These are phyloP conservation scores for Vitis riparia DNA, from an alignment of 164 flowering plant genomes.

Conservation along the genomic window DNA sequence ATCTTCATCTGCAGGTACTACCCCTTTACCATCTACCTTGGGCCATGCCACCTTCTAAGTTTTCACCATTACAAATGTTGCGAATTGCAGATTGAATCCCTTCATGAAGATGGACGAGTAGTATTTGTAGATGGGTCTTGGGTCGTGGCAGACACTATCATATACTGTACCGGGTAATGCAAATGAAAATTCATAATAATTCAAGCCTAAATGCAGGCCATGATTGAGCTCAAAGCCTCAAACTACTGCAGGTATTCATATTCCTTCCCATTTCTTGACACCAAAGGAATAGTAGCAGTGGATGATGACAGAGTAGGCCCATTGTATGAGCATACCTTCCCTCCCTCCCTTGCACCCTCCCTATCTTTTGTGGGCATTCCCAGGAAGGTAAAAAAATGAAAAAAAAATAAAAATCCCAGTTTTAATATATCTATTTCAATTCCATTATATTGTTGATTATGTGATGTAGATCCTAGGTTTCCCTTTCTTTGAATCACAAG, in stretches of 20 bases:
- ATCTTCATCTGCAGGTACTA: conserved; percentile 76
- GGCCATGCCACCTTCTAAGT: too few relatives aligned
- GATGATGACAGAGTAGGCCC: conserved; percentile 96
- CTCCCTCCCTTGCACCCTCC: conserved; percentile 88
- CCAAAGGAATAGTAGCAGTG: conserved; percentile 76
- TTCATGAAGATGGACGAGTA: conserved; percentile 73
- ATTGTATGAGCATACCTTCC: conserved; percentile 86
- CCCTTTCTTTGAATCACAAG: conserved; percentile 94
- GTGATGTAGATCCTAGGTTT: conserved; percentile 64
- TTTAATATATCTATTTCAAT: too few relatives aligned
- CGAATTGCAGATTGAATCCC: conserved; percentile 59
- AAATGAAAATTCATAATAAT: too few relatives aligned
- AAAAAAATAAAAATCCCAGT: too few relatives aligned
- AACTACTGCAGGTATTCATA: conserved; percentile 70
- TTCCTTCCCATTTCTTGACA: conserved; percentile 91
- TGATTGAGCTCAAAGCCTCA: too few relatives aligned
- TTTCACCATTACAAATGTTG: too few relatives aligned
- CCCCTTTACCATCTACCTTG: not conserved
- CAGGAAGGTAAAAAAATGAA: conserved; percentile 57
- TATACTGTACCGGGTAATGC: conserved; percentile 85
- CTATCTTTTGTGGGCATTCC: conserved; percentile 89
- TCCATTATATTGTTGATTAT: not conserved
- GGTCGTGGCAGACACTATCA: conserved; percentile 68
- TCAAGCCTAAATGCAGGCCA: too few relatives aligned
- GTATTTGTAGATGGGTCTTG: conserved; percentile 64